Base-by-base conservation (phyloP, 257 asterid genomes). In the Gentiana straminea region DNA sequence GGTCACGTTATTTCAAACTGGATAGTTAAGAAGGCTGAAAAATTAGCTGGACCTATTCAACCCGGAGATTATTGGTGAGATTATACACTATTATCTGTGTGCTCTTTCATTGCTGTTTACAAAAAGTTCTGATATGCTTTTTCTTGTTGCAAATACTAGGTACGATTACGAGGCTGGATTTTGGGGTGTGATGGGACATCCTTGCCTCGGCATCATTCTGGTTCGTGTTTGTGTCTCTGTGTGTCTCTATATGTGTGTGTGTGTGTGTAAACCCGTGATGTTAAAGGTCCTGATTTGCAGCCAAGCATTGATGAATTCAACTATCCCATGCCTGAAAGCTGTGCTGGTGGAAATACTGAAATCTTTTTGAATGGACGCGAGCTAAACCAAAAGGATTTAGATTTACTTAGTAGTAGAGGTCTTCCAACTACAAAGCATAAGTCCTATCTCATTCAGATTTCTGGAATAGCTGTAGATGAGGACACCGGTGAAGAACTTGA, bases 181-280 rank as follows among this genome's bases (percentile, higher is more conserved):
- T 77, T 91, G 98, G 98, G 98, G 98, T 49, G 95, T 82, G 78
- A 81, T 91, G 81, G 96, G 96, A 58, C 79, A 79, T 74, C 89
- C 89, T 52, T 91, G 98, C 69, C 76, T 82, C 15, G 98, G 98
- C 55, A 83, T 91, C 62, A 68, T 84, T 68, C 75, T 77, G 89
- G 98, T 91, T 74, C 67, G 94, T 41, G 37, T 59, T 59, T 43
- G 39, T 34, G 9, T 24, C 55, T 34, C 11, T 39, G 3, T 52
- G 13, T 49, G 5, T 13, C 3, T 33, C 10, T 24, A 24, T 24
- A 24, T 24, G 24, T n/a, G n/a, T 37, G 7, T 43, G 35, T 37
- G 13, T 44, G 32, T 24, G n/a, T 8, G 13, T 45, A 5, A 24
- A 52, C 44, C 45, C 8, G 53, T 43, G 45, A 38, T 33, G 35